Percentiles rank a stretch among this genome's conserved stretches.
These are phyloP conservation scores for Leccinum sublutescens DNA, from an alignment of 768 basidiomycete species.

Conservation along the genomic window DNA sequence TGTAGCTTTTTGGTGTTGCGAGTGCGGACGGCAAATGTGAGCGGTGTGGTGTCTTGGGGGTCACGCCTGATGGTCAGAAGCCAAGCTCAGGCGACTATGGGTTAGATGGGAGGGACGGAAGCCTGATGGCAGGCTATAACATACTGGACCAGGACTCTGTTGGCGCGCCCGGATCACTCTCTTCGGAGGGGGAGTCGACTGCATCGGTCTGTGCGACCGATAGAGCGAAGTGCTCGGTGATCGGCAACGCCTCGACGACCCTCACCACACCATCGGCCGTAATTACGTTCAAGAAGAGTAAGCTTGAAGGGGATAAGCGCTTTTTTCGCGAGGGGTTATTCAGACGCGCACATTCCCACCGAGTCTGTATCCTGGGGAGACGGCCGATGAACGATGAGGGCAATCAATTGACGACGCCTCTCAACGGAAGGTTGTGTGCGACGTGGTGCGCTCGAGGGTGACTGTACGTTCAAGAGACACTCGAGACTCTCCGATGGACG, in stretches of 20 bases:
- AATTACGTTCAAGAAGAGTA: slow-evolving; percentile 17
- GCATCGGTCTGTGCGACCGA: slow-evolving; percentile 55
- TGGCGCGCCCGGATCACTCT: slow-evolving; percentile 30
- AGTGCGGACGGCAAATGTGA: slow-evolving; percentile 43
- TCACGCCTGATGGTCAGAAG: slow-evolving; percentile 46
- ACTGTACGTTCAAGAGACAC: slow-evolving; percentile 42
- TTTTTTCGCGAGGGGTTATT: background rate
- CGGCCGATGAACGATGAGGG: slow-evolving; percentile 49
- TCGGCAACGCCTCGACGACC: slow-evolving; percentile 38
- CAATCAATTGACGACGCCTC: slow-evolving; percentile 29
- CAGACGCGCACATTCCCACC: slow-evolving; percentile 49
- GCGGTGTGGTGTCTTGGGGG: slow-evolving; percentile 41
- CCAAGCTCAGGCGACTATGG: slow-evolving; percentile 41
- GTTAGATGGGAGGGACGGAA: background rate
- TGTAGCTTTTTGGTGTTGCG: slow-evolving; percentile 48
- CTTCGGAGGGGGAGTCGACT: slow-evolving; percentile 31
- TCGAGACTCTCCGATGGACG: slow-evolving; percentile 47
- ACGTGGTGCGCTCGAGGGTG: background rate
- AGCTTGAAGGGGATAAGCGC: slow-evolving; percentile 14
- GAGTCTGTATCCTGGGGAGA: slow-evolving; percentile 40
- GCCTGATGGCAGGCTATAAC: slow-evolving; percentile 3
- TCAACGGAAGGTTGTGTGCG: background rate
- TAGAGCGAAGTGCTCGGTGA: slow-evolving; percentile 53
- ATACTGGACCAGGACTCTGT: slow-evolving; percentile 40
- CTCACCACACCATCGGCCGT: background rate